Evolutionary conservation across 2,329 filamentous ascomycete species (phyloP).

Genomic region (Diplodia scrobiculata): DNA sequence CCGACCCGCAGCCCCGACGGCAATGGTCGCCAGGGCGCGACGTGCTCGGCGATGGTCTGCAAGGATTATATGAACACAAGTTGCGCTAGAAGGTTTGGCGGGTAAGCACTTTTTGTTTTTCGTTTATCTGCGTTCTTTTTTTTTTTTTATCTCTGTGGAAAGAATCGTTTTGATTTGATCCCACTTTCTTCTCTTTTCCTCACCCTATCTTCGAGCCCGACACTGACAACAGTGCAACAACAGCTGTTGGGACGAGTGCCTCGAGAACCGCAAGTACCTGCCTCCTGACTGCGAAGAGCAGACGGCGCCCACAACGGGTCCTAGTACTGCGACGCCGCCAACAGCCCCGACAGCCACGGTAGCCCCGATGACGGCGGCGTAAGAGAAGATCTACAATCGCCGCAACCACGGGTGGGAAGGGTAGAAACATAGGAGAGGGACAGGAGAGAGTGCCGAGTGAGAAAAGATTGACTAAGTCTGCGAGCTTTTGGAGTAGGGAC

Average conservation of each 20-base stretch:
- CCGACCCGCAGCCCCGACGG: not conserved
- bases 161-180: not conserved
- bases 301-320: not conserved
- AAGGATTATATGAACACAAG: not conserved
- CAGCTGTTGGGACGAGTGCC: constrained; percentile 12
- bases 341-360: not conserved
- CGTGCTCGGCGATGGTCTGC: not conserved
- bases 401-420: too few relatives aligned
- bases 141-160: not conserved
- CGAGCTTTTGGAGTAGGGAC: too few relatives aligned
- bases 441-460: too few relatives aligned
- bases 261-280: constrained; percentile 7
- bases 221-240: not conserved
- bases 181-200: not conserved
- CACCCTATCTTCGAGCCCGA: not conserved
- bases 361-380: not conserved
- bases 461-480: too few relatives aligned
- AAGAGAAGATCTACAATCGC: not conserved
- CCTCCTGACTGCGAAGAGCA: not conserved
- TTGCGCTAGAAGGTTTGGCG: constrained; percentile 2
- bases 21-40: not conserved
- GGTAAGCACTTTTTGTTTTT: not conserved
- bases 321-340: not conserved
- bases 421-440: too few relatives aligned
- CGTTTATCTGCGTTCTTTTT: not conserved